These are phyloP conservation scores for Ophiostoma quercus DNA, from an alignment of 2,329 filamentous ascomycete genomes.

Conservation along the genomic window DNA sequence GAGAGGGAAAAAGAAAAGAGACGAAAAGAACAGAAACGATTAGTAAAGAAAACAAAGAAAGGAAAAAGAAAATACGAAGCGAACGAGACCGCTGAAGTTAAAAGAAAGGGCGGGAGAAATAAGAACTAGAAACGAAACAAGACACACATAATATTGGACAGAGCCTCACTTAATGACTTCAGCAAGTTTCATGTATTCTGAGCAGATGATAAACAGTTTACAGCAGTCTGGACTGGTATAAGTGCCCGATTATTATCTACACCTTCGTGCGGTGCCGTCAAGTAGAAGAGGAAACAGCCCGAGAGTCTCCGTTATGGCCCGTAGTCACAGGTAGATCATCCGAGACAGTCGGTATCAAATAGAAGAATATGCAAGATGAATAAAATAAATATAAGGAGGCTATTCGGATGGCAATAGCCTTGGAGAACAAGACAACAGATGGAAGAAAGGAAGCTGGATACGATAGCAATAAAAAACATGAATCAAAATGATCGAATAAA, in stretches of 20 bases:
- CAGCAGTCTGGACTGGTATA: neutral
- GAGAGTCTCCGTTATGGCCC: neutral
- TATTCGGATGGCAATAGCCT: neutral
- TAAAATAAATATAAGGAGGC: neutral
- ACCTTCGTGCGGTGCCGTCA: neutral
- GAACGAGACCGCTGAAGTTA: neutral
- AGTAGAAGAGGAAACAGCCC: neutral
- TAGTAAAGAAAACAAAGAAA: neutral
- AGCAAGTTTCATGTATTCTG: neutral
- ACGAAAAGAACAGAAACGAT: neutral
- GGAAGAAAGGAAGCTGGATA: neutral
- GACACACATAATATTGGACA: constrained; percentile 2
- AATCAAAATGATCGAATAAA: neutral
- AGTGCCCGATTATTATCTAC: too few relatives aligned
- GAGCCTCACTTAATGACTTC: neutral
- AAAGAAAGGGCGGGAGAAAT: neutral
- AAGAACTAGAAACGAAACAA: neutral
- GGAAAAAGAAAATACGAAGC: neutral
- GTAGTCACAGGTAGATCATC: neutral
- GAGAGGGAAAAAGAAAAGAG: neutral
- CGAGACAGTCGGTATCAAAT: neutral
- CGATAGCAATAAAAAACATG: neutral
- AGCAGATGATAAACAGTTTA: neutral
- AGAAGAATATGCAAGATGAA: neutral
- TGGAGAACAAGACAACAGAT: neutral